Evolutionary conservation across 2,329 filamentous ascomycete genomes (phyloP).

Genomic region (Diplodia intermedia): DNA sequence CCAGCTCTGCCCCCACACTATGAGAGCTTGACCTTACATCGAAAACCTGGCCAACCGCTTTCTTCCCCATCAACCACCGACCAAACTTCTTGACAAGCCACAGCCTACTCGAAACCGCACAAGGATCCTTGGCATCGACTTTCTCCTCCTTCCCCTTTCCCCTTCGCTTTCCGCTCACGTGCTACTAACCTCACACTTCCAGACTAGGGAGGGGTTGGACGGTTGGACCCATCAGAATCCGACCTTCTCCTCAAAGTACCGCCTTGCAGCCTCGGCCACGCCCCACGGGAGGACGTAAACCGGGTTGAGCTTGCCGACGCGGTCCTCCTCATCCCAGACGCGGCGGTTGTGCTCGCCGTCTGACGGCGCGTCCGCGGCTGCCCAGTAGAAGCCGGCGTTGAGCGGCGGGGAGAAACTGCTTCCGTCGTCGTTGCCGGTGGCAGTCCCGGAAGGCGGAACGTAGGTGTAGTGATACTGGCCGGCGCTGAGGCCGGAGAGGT

Average conservation of each 20-base stretch:
- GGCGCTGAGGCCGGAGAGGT: slow-evolving; percentile 78
- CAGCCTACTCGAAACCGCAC: background rate
- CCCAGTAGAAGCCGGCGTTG: slow-evolving; percentile 55
- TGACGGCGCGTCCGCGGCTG: slow-evolving; percentile 51
- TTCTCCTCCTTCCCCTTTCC: slow-evolving; percentile 32
- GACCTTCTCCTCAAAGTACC: slow-evolving; percentile 67
- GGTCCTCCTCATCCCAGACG: slow-evolving; percentile 74
- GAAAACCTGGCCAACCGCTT: background rate
- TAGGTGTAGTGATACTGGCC: slow-evolving; percentile 71
- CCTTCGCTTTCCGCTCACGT: background rate
- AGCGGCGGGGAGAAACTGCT: slow-evolving; percentile 36
- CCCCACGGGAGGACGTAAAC: slow-evolving; percentile 83
- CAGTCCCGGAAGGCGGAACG: slow-evolving; percentile 40
- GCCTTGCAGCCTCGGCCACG: slow-evolving; percentile 68
- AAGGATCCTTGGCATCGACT: background rate
- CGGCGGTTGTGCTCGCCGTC: slow-evolving; percentile 54
- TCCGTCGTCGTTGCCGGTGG: slow-evolving; percentile 37
- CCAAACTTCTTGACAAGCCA: slow-evolving; percentile 11
- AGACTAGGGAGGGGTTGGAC: background rate
- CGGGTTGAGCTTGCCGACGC: slow-evolving; percentile 76
- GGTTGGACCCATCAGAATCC: slow-evolving; percentile 56
- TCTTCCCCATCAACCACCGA: background rate
- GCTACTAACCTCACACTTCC: background rate
- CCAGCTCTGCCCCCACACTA: background rate
- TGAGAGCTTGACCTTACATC: background rate